phyloP scores from a whole-genome alignment of 2,329 filamentous ascomycete genomes.

The Fusarium sp. region DNA sequence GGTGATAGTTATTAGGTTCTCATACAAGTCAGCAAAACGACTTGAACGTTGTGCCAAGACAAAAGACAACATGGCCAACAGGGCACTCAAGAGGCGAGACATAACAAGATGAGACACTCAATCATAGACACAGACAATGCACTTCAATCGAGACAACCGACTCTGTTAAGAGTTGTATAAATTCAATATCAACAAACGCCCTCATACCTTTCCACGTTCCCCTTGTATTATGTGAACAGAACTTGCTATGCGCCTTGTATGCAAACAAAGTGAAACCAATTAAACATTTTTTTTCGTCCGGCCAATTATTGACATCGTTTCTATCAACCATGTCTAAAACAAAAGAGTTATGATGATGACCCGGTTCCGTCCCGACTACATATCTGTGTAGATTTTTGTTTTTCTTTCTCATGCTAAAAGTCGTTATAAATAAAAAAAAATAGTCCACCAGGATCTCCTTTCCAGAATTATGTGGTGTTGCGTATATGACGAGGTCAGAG shows the following conservation, averaged over 20 bases:
- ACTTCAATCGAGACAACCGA: neutral
- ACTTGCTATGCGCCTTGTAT: constrained; percentile 15
- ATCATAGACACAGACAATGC: neutral
- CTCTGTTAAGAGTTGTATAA: neutral
- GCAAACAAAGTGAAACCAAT: constrained; percentile 40
- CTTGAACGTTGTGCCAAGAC: neutral
- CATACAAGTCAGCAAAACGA: neutral
- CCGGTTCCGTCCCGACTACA: constrained; percentile 38
- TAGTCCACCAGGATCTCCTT: constrained; percentile 28
- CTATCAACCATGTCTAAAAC: constrained; percentile 43
- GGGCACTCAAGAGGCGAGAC: neutral
- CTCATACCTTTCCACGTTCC: constrained; percentile 7
- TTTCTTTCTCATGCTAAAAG: constrained; percentile 46
- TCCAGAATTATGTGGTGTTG: constrained; percentile 33
- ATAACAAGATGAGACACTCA: too few relatives aligned
- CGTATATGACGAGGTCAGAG: constrained; percentile 21
- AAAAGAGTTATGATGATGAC: constrained; percentile 23
- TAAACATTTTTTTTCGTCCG: constrained; percentile 40
- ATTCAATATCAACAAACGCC: constrained; percentile 18
- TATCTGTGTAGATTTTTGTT: constrained; percentile 44
- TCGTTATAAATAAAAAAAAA: constrained; percentile 42
- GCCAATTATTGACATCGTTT: constrained; percentile 44
- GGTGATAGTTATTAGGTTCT: neutral
- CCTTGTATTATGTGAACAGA: constrained; percentile 5
- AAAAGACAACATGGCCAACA: neutral